These are phyloP conservation scores for Exophiala calicioides DNA, from an alignment of 2,329 filamentous ascomycete genomes.

Conservation along the genomic window DNA sequence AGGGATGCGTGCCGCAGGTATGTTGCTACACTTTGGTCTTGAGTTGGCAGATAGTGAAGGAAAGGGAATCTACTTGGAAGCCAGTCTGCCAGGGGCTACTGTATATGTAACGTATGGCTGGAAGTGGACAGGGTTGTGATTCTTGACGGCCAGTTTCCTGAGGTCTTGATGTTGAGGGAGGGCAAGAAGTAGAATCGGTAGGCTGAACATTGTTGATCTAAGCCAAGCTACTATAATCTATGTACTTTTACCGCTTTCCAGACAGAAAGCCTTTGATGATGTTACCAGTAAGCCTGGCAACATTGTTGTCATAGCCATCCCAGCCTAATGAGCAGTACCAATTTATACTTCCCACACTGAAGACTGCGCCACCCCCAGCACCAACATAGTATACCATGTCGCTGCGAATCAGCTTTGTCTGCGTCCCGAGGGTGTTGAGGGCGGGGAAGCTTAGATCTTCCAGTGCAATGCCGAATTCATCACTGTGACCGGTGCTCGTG, in stretches of 20 bases:
- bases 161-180: too few species aligned
- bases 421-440: slow-evolving; percentile 28
- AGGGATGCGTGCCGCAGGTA: too few species aligned
- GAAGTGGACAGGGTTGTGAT: too few species aligned
- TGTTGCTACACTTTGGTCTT: too few species aligned
- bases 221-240: too few species aligned
- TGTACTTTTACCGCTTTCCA: neutral
- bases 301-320: slow-evolving; percentile 31
- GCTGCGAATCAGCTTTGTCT: slow-evolving; percentile 23
- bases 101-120: too few species aligned
- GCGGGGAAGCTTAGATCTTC: slow-evolving; percentile 27
- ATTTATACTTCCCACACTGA: slow-evolving; percentile 34
- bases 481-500: slow-evolving; percentile 22
- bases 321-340: slow-evolving; percentile 31
- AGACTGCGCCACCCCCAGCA: slow-evolving; percentile 27
- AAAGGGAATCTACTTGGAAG: too few species aligned
- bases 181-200: too few species aligned
- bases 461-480: slow-evolving; percentile 23
- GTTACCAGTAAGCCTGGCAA: slow-evolving; percentile 31
- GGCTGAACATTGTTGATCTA: too few species aligned
- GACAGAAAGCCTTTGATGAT: slow-evolving; percentile 26
- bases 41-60: too few species aligned
- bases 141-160: too few species aligned
- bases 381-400: slow-evolving; percentile 32
- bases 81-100: too few species aligned